Conservation (phyloP, 2,329 filamentous ascomycete genomes). For the Penicillium crustosum region DNA sequence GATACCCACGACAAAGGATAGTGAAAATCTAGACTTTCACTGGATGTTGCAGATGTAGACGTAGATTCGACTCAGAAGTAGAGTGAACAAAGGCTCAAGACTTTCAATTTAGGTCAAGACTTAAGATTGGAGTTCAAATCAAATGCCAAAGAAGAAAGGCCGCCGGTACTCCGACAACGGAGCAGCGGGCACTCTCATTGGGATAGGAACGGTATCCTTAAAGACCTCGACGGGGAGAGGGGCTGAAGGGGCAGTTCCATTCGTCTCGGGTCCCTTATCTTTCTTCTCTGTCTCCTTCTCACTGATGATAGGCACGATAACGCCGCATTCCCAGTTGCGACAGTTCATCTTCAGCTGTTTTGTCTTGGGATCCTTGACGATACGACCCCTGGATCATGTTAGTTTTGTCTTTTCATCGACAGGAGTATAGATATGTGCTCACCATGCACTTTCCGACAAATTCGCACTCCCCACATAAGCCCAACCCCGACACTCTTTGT, state of each 20-base stretch:
- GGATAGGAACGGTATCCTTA: conserved; percentile 43
- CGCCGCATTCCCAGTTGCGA: conserved; percentile 95
- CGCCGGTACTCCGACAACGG: conserved; percentile 10
- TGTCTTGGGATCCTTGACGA: conserved; percentile 67
- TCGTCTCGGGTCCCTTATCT: not conserved
- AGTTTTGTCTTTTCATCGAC: not conserved
- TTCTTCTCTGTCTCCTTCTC: conserved; percentile 32
- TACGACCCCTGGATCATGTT: conserved; percentile 62
- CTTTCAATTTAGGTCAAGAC: not conserved
- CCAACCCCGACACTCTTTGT: conserved; percentile 58
- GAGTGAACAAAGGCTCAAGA: not conserved
- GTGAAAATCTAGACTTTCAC: not conserved
- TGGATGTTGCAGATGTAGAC: not conserved
- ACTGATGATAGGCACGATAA: conserved; percentile 63
- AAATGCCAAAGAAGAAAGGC: conserved; percentile 8
- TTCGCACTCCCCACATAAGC: conserved; percentile 90
- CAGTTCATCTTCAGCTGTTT: conserved; percentile 74
- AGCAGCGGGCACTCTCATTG: conserved; percentile 43
- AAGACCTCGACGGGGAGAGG: conserved; percentile 33
- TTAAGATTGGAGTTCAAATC: not conserved
- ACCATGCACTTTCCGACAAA: conserved; percentile 90
- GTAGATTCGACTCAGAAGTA: not conserved
- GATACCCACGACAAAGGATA: not conserved
- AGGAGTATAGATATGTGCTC: conserved; percentile 37
- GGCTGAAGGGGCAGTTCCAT: not conserved